phyloP scores from a whole-genome alignment of 768 basidiomycete genomes.

The Tylopilus plumbeoviolaceoides region DNA sequence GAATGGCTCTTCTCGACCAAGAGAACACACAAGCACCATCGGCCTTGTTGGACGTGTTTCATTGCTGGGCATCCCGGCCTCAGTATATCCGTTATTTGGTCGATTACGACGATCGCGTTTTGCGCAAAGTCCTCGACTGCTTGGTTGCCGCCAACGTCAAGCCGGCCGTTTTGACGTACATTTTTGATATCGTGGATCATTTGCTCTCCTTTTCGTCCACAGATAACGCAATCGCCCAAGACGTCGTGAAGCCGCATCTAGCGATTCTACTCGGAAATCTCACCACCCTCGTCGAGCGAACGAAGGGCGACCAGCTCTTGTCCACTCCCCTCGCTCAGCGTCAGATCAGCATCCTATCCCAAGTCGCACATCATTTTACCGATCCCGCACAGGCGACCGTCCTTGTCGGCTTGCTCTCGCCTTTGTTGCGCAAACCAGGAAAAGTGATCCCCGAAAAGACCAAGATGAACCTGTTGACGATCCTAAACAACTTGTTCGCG shows the following conservation, averaged over 20 bases:
- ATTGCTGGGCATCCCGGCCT: constrained; percentile 62
- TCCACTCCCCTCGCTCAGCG: constrained; percentile 71
- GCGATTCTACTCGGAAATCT: constrained; percentile 69
- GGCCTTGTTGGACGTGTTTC: constrained; percentile 80
- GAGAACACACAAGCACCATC: constrained; percentile 95
- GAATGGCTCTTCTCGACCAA: constrained; percentile 63
- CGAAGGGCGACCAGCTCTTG: constrained; percentile 45
- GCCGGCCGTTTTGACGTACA: constrained; percentile 68
- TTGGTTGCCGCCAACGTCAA: constrained; percentile 83
- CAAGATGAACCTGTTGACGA: constrained; percentile 77
- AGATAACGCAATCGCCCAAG: constrained; percentile 45
- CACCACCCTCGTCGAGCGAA: constrained; percentile 61
- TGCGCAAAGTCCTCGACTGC: constrained; percentile 81
- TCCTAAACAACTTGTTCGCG: constrained; percentile 60
- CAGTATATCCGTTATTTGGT: constrained; percentile 63
- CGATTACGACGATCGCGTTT: constrained; percentile 57
- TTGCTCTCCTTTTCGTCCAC: constrained; percentile 54
- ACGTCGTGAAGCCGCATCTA: constrained; percentile 66
- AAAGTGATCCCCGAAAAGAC: constrained; percentile 80
- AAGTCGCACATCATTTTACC: constrained; percentile 68
- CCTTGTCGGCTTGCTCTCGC: constrained; percentile 69
- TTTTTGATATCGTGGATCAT: constrained; percentile 83
- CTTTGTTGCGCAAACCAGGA: constrained; percentile 72
- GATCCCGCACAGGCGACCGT: constrained; percentile 69
- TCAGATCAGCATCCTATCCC: constrained; percentile 77